These are phyloP conservation scores for Castanospermum australe DNA, from an alignment of 306 rosid species.

Conservation along the genomic window DNA sequence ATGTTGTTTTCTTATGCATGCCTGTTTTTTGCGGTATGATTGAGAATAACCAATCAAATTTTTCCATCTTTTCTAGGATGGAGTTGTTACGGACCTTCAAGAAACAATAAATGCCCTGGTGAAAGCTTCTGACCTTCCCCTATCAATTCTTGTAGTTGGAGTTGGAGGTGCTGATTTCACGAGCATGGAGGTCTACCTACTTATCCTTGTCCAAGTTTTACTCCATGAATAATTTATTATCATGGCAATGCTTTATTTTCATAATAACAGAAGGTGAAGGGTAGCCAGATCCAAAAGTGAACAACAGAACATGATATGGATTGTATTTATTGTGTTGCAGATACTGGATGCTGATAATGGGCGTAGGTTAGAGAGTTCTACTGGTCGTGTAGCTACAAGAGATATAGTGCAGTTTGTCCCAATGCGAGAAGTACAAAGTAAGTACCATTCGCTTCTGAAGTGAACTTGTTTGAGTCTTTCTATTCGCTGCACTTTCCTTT, in stretches of 20 bases:
- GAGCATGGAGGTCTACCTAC: slow-evolving; percentile 68
- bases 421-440: slow-evolving; percentile 71
- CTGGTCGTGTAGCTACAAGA: slow-evolving; percentile 70
- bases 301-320: neutral
- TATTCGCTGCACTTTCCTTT: neutral
- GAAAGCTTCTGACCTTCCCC: slow-evolving; percentile 82
- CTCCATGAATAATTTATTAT: neutral
- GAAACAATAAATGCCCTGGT: slow-evolving; percentile 81
- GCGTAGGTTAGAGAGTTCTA: slow-evolving; percentile 54
- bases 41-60: neutral
- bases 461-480: neutral
- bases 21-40: neutral
- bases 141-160: slow-evolving; percentile 85
- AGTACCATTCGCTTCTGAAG: slow-evolving; percentile 15
- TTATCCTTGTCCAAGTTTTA: neutral
- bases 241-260: neutral
- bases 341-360: slow-evolving; percentile 87
- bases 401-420: slow-evolving; percentile 92
- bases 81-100: slow-evolving; percentile 84
- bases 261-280: neutral
- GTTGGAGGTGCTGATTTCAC: slow-evolving; percentile 80
- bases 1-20: neutral
- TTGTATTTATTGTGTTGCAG: slow-evolving; percentile 33
- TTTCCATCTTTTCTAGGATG: slow-evolving; percentile 57
- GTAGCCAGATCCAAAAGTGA: neutral